These are phyloP conservation scores for Cryptosporidium sp. DNA, from an alignment of 169 alveolate genomes.

Conservation along the genomic window DNA sequence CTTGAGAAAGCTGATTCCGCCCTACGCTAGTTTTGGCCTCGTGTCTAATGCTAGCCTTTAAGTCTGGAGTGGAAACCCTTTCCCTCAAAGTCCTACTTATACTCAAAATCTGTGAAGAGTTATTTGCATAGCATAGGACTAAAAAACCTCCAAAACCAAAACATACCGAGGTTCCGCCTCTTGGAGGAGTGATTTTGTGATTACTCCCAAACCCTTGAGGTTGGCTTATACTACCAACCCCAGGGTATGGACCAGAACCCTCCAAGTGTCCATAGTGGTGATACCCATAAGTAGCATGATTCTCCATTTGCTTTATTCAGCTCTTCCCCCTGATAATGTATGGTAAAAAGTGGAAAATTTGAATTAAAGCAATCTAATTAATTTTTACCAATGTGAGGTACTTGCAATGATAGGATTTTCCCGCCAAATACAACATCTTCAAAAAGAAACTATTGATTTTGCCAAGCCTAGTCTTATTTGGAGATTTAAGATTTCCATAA, in stretches of 20 bases:
- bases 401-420: background rate
- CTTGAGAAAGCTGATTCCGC: background rate
- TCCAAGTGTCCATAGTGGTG: background rate
- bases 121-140: background rate
- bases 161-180: slow-evolving; percentile 32
- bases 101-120: background rate
- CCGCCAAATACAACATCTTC: background rate
- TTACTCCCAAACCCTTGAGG: background rate
- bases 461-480: background rate
- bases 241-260: background rate
- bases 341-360: background rate
- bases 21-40: slow-evolving; percentile 10
- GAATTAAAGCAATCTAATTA: background rate
- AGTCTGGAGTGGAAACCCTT: background rate
- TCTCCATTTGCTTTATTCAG: slow-evolving; percentile 2
- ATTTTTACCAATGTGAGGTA: slow-evolving; percentile 2
- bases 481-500: background rate
- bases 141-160: slow-evolving; percentile 52
- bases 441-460: background rate
- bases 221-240: background rate
- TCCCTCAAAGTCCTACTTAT: background rate
- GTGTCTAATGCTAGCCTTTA: background rate
- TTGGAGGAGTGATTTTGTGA: slow-evolving; percentile 15
- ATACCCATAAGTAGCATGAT: background rate
- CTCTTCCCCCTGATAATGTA: background rate